Evolutionary conservation across 192 early-diverging fungal genomes (phyloP).

Genomic region (Allomyces arbusculus): DNA sequence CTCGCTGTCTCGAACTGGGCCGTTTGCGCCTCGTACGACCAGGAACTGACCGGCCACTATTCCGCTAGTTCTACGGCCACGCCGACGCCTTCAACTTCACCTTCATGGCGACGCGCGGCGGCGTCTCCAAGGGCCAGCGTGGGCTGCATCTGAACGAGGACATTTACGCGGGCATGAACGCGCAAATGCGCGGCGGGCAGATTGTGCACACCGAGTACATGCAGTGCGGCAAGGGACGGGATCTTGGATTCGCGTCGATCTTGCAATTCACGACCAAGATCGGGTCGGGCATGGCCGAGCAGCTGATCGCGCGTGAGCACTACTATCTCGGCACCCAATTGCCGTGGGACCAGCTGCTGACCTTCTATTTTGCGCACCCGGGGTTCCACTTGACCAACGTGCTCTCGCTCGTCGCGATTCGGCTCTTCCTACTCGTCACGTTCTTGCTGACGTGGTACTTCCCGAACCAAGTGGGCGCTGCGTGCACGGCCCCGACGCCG

Average conservation of each 20-base stretch:
- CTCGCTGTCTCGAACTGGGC: background rate
- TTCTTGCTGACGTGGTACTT: constrained; percentile 52
- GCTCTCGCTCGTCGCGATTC: constrained; percentile 61
- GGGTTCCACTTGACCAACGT: constrained; percentile 81
- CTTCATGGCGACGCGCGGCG: constrained; percentile 71
- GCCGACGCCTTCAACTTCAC: constrained; percentile 76
- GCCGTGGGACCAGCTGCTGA: constrained; percentile 64
- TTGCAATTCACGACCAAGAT: constrained; percentile 81
- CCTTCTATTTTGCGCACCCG: constrained; percentile 74
- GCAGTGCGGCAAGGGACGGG: constrained; percentile 79
- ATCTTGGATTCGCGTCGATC: constrained; percentile 70
- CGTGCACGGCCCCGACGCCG: constrained; percentile 25
- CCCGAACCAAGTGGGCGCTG: constrained; percentile 35
- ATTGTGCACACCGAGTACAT: constrained; percentile 83
- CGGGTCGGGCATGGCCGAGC: constrained; percentile 80
- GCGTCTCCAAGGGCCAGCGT: constrained; percentile 72
- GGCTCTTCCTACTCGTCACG: constrained; percentile 59
- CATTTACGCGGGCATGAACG: constrained; percentile 81
- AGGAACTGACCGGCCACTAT: too few species aligned
- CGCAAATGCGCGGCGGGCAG: constrained; percentile 59
- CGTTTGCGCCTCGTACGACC: too few species aligned
- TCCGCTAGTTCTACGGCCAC: constrained; percentile 53
- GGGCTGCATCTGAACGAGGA: constrained; percentile 81
- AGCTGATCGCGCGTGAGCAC: constrained; percentile 82
- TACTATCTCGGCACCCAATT: constrained; percentile 71